Evolutionary conservation across 169 alveolate genomes (phyloP).

Genomic region (Plasmodium cynomolgi): DNA sequence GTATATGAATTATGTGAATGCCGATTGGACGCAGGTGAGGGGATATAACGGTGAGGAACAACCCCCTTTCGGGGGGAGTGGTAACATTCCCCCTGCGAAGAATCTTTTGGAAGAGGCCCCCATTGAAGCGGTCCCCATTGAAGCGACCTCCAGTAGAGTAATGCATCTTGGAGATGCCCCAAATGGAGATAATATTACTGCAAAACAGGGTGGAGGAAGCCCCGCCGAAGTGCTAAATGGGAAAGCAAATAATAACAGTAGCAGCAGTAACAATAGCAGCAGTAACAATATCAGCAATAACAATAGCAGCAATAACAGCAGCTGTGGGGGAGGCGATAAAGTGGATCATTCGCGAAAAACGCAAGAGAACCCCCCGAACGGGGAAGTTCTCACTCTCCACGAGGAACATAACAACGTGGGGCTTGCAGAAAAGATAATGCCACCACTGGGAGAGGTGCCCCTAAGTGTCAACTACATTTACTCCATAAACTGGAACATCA

Average conservation of each 20-base stretch:
- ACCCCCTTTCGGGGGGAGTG: not conserved
- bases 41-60: not conserved
- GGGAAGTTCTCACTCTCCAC: not conserved
- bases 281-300: not conserved
- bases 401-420: not conserved
- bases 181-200: not conserved
- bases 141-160: not conserved
- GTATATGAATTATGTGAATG: constrained; percentile 61
- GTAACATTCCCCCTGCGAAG: not conserved
- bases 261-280: not conserved
- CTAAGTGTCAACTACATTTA: constrained; percentile 1
- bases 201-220: not conserved
- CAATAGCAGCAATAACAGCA: not conserved
- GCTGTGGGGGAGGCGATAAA: not conserved
- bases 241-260: not conserved
- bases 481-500: constrained; percentile 62
- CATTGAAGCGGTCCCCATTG: too few species aligned
- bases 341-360: not conserved
- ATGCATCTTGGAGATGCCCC: not conserved
- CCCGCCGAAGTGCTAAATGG: not conserved
- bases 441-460: not conserved
- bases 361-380: not conserved
- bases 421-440: not conserved
- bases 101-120: not conserved
- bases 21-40: not conserved